phyloP scores from a whole-genome alignment of 768 basidiomycete species.

The Calocybe cyanea region DNA sequence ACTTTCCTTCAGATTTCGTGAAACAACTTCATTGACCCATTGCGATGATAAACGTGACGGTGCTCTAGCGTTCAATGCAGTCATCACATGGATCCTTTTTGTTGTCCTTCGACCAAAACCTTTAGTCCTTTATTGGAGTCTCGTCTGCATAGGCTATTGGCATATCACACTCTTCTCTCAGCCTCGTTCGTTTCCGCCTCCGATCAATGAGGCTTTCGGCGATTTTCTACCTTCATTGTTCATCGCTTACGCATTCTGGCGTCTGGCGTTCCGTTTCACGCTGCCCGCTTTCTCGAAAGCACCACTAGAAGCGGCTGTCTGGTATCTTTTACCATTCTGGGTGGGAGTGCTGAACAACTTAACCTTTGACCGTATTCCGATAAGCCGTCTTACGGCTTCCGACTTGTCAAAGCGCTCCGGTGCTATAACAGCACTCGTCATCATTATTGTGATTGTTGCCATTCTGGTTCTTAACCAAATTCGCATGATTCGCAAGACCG shows the following conservation, averaged over 20 bases:
- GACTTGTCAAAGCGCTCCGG: conserved; percentile 66
- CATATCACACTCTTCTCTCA: conserved; percentile 79
- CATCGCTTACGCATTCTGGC: conserved; percentile 77
- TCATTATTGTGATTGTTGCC: conserved; percentile 61
- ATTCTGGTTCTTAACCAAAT: conserved; percentile 68
- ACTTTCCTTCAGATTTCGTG: conserved; percentile 56
- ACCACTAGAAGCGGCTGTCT: conserved; percentile 69
- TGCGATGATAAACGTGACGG: conserved; percentile 69
- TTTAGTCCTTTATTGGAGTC: conserved; percentile 67
- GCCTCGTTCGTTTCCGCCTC: conserved; percentile 61
- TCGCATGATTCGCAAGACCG: conserved; percentile 80
- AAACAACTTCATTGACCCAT: conserved; percentile 45
- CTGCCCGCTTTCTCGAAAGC: conserved; percentile 63
- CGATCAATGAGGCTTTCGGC: conserved; percentile 67
- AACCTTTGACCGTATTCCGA: conserved; percentile 67
- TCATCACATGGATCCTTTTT: conserved; percentile 65
- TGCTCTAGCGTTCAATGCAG: conserved; percentile 71
- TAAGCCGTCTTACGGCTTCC: conserved; percentile 66
- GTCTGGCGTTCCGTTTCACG: conserved; percentile 68
- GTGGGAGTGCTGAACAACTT: conserved; percentile 72
- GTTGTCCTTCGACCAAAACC: conserved; percentile 68
- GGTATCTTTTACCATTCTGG: conserved; percentile 80
- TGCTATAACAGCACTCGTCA: conserved; percentile 61
- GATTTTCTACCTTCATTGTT: conserved; percentile 78
- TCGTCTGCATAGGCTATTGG: conserved; percentile 86